phyloP scores from a whole-genome alignment of 208 protist genomes.

The Leishmania guyanensis region DNA sequence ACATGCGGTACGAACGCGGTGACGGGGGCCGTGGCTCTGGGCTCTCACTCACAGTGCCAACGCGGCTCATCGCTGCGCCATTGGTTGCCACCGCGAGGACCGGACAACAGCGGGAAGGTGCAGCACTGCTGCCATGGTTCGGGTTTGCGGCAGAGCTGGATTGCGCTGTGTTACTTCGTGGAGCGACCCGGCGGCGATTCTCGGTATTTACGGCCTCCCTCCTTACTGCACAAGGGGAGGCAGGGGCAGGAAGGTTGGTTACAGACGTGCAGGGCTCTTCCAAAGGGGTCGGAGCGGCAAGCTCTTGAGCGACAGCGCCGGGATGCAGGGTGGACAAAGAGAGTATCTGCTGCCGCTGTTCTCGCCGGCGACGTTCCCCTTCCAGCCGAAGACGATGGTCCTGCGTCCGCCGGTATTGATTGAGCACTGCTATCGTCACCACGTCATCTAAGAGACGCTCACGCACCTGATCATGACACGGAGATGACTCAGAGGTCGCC shows the following conservation, averaged over 20 bases:
- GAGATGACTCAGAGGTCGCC: not conserved
- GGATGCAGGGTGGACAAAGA: not conserved
- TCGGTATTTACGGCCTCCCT: not conserved
- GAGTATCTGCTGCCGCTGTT: constrained; percentile 21
- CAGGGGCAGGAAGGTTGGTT: not conserved
- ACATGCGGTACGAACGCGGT: not conserved
- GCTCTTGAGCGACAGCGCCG: not conserved
- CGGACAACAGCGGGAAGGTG: not conserved
- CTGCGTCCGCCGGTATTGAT: constrained; percentile 21
- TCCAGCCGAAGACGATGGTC: constrained; percentile 18
- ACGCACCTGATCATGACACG: constrained; percentile 20
- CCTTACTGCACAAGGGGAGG: not conserved
- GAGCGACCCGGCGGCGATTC: not conserved
- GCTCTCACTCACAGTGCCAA: constrained; percentile 13
- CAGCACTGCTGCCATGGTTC: not conserved
- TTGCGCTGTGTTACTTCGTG: not conserved
- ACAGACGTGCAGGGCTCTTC: not conserved
- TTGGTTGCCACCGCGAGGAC: not conserved
- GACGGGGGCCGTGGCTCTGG: constrained; percentile 27
- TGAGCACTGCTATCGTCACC: constrained; percentile 28
- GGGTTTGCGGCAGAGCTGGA: not conserved
- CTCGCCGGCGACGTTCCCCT: constrained; percentile 23
- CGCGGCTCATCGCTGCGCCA: not conserved
- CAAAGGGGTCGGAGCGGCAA: not conserved
- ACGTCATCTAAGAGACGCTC: constrained; percentile 35